Evolutionary conservation across 306 rosid species (phyloP), one percentile per base, ranked within the genome.

Genomic region (Ormosia semicastrata): DNA sequence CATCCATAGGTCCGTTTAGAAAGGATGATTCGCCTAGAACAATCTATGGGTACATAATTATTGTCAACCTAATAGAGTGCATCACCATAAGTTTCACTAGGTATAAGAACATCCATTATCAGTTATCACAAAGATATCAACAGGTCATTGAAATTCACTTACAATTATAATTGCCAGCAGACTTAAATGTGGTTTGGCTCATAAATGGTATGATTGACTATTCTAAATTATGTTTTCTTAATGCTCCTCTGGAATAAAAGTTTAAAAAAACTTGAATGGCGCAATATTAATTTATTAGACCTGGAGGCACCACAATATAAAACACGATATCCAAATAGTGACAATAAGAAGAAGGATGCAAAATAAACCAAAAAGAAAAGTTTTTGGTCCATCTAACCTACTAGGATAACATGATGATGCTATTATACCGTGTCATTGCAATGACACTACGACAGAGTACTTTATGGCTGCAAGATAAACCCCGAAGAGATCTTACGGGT

Each of bases 401-500:
- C 47, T 52, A 34, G 54, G 36, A 46, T 68, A 60, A 49, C 59
- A 77, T 8, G 46, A 71, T 14, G 37, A 71, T 18, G 72, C 52
- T 18, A 44, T 15, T 32, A 8, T 10, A 24, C 33, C 7, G 24
- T 14, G n/a, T 37, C 73, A 60, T 18, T 56, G 52, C 67, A 59
- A 58, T 29, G 47, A 46, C 71, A 59, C 15, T 8, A 50, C 3
- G 4, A 17, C 36, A 15, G 40, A 70, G 59, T 8, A 56, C 24
- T 71, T 39, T 12, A 59, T 17, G 40, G 37, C 66, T 14, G 50
- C 77, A 76, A 30, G 39, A 56, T 40, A 76, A n/a, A 83, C 4
- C 57, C 58, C n/a, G 18, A 63, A 63, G 4, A 62, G 64, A 76
- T 70, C 83, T 68, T 18, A 75, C 1, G 69, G 4, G n/a, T 60